Percentiles rank a stretch among this genome's conserved stretches.
These are phyloP conservation scores for Penicillium waksmanii DNA, from an alignment of 495 filamentous ascomycete genomes.

Conservation along the genomic window DNA sequence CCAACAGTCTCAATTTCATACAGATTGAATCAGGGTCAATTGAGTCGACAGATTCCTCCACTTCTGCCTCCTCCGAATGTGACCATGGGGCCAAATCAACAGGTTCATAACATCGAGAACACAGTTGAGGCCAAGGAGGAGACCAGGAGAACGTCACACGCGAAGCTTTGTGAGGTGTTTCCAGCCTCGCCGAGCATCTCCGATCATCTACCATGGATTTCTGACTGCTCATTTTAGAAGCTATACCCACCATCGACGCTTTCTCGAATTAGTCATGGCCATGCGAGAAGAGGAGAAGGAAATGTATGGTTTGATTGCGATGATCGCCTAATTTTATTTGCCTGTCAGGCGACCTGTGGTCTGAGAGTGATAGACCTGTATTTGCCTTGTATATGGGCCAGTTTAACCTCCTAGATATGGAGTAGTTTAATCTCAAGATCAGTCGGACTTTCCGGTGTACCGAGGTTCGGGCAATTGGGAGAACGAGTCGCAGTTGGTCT, in stretches of 20 bases:
- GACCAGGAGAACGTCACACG: neutral
- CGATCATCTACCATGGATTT: conserved; percentile 4
- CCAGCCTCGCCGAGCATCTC: conserved; percentile 3
- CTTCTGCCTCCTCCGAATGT: conserved; percentile 1
- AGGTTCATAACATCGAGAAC: neutral
- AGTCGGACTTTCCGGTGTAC: conserved; percentile 11
- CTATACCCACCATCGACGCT: conserved; percentile 12
- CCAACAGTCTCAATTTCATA: conserved; percentile 1
- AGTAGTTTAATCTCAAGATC: neutral
- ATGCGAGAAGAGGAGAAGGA: conserved; percentile 1
- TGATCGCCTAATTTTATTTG: conserved; percentile 1
- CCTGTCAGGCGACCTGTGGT: neutral
- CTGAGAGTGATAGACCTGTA: neutral
- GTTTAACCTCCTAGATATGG: neutral
- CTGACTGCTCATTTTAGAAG: conserved; percentile 14
- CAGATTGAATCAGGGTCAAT: conserved; percentile 1
- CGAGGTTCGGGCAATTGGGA: conserved; percentile 9
- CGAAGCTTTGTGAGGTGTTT: conserved; percentile 3
- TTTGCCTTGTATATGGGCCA: neutral
- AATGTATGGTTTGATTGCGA: conserved; percentile 8
- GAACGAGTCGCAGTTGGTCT: conserved; percentile 8
- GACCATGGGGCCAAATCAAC: conserved; percentile 6
- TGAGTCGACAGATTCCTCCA: neutral
- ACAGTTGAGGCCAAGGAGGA: neutral
- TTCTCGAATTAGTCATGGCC: conserved; percentile 11